Base-by-base conservation (phyloP, 2,329 filamentous ascomycete species). In the Paraconiothyrium brasiliense region DNA sequence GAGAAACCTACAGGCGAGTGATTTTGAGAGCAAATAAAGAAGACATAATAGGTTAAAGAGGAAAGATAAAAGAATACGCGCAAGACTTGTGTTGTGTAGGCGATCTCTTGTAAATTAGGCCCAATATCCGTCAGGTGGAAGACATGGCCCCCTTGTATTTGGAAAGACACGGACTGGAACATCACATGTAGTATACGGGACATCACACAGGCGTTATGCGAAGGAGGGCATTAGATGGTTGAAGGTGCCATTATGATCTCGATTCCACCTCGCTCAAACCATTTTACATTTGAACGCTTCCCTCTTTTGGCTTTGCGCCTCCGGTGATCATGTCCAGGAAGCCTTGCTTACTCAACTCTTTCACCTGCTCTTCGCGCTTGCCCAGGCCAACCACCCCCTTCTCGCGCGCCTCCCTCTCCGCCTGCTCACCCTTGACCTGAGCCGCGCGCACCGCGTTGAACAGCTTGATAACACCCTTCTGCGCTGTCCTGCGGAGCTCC, bases 291-390 rank as follows among this genome's bases (percentile, higher is more conserved):
- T 67, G 62, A 7, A 69, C 64, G 44, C 63, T 66, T 7, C 61
- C 68, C 60, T 73, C 73, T 63, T 74, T 75, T 74, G 80, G 76
- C 81, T 85, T 78, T 67, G 85, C 79, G 75, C 86, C 83, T 14
- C 85, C 84, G 46, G 84, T 84, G 76, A 99, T 97, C 78, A 98
- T 81, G 64, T 98, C 94, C 78, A 99, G 80, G 81, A 98, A 99
- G 0, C 94, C 94, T 82, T 97, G 92, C 83, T 97, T 96, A 78
- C 91, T 97, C 90, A 99, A 95, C 84, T 98, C 94, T 67, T 92
- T 95, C 56, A 97, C 86, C 82, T 91, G 93, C 80, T 96, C 93
- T 80, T 96, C 91, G 67, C 93, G 88, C 78, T 91, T 88, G 64
- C 86, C 87, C 73, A 93, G 88, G 1, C 94, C 94, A 35, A 97